Conservation (phyloP, 371 early-diverging fungal species). For the Basidiobolus meristosporus region DNA sequence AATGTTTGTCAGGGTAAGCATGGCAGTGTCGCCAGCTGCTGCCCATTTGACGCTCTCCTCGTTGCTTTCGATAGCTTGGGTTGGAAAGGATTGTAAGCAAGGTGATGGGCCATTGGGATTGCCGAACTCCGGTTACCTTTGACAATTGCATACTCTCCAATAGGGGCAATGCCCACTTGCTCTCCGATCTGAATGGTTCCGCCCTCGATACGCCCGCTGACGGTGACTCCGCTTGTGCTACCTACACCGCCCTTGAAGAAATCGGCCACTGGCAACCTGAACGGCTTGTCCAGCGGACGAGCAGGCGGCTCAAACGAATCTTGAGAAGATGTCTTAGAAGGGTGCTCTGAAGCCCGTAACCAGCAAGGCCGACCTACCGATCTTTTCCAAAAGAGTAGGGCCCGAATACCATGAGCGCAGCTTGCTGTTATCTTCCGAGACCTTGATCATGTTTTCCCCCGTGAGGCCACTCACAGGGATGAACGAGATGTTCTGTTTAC, state of each 20-base stretch:
- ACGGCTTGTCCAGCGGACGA: conserved; percentile 85
- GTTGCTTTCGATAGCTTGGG: conserved; percentile 43
- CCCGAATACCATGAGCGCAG: conserved; percentile 85
- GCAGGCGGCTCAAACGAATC: conserved; percentile 83
- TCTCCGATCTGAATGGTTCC: conserved; percentile 81
- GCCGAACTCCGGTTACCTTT: conserved; percentile 41
- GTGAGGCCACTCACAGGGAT: conserved; percentile 95
- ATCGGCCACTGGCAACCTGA: conserved; percentile 91
- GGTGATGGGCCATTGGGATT: too few species aligned
- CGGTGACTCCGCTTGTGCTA: conserved; percentile 52
- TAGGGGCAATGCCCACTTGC: conserved; percentile 57
- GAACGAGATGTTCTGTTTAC: conserved; percentile 77
- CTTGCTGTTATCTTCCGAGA: conserved; percentile 37
- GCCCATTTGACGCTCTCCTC: conserved; percentile 65
- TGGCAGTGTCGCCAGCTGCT: conserved; percentile 80
- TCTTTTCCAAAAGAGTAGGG: conserved; percentile 11
- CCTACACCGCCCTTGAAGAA: conserved; percentile 97
- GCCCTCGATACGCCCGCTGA: conserved; percentile 68
- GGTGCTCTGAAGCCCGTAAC: conserved; percentile 83
- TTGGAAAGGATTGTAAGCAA: neutral
- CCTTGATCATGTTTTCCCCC: conserved; percentile 87
- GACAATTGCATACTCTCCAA: conserved; percentile 52
- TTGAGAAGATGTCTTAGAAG: conserved; percentile 39
- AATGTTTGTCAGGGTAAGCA: conserved; percentile 50
- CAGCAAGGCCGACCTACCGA: conserved; percentile 50